Base-by-base conservation (phyloP, 495 filamentous ascomycete species). In the Penicillium lividum region DNA sequence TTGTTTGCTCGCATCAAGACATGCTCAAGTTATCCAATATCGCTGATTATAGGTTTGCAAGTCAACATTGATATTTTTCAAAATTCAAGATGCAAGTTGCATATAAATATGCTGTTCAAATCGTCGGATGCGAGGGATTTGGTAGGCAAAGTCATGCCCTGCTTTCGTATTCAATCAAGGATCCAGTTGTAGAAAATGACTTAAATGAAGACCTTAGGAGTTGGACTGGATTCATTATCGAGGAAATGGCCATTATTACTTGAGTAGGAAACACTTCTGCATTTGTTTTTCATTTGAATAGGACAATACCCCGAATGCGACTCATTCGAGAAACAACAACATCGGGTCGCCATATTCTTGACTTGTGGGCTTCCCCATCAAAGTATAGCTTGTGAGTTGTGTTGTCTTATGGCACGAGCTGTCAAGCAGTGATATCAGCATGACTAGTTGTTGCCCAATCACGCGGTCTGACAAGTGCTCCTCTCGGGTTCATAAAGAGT, bases 361-460 rank as follows among this genome's bases (percentile, higher is more conserved):
- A 4, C 4, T 4, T 16, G 7, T 16, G 15, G n/a, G 38, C 13
- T n/a, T 4, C 38, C 38, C 4, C 4, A 40, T 5, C n/a, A 38
- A 15, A n/a, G 38, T 40, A 13, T 7, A 11, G 30, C 8, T 33
- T 1, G 0, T 36, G 8, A 36, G 33, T 36, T 13, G 33, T 11
- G 33, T 11, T 36, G 33, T 11, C 33, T 36, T 11, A 11, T 36
- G 33, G 33, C 33, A 36, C 1, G 33, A 11, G 4, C 33, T 11
- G 6, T 40, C 38, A 13, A 25, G 28, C 16, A 28, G 42, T 47
- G 53, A 55, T 29, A 55, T 29, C 18, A 27, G 15, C 4, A 47
- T 22, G 42, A 47, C 42, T 3, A 8, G 18, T 31, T 33, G 42
- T 47, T 47, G 28, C 43, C 43, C 53, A 54, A 31, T 53, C 33